Evolutionary conservation across 257 asterid species (phyloP), one percentile per base, ranked within the genome.

Genomic region (Nicotiana noctiflora): DNA sequence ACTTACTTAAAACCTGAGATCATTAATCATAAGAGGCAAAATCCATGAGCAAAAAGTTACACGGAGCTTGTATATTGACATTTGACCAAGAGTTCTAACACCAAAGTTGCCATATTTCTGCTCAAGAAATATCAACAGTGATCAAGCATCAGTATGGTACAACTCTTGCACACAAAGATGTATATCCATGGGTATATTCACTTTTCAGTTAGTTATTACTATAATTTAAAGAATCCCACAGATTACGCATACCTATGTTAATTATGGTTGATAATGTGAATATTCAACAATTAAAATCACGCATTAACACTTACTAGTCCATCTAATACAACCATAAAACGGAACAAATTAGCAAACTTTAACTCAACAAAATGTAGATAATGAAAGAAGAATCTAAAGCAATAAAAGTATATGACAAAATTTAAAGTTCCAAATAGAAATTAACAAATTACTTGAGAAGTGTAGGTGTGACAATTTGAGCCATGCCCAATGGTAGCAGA

Each of bases 401-500:
- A 79, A 81, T 65, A 77, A 67, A 12, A 19, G 27, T 27, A 66
- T 49, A 49, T n/a, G 34, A 51, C 19, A n/a, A 3, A 12, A 66
- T 32, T 10, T 6, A 23, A 27, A 19, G 57, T 25, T 75, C 72
- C 83, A 72, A 14, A 27, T 46, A 29, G 44, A 53, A 31, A 5
- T 66, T 12, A 57, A 40, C 57, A 0, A 79, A 29, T 89, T 92
- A 92, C 97, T 91, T 94, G 82, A 94, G 79, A 88, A 91, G 92
- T 27, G 44, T 66, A 46, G 97, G 90, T 5, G 99, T 96, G 76
- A 92, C 97, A 75, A 96, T 90, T 87, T 84, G 90, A 44, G 98
- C 98, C 80, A 85, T 90, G 59, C 99, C 98, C 90, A 82, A 23
- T 1, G 97, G 98, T 49, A 82, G 84, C 87, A 96, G 84, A 84